Evolutionary conservation across 2,329 filamentous ascomycete genomes (phyloP).

Genomic region (Lachnellula cervina): DNA sequence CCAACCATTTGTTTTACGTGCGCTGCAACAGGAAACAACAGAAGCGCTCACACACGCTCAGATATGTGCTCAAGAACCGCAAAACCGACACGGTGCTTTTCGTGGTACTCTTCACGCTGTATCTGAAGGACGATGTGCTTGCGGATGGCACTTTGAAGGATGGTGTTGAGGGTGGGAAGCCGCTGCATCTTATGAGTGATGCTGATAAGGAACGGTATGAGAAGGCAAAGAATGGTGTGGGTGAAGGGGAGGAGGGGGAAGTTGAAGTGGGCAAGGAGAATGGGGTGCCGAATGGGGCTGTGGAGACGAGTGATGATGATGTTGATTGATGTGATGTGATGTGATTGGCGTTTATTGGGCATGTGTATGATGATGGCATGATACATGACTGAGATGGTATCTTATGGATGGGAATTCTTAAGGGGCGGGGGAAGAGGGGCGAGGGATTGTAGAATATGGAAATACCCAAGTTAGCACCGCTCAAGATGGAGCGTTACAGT

Average conservation of each 20-base stretch:
- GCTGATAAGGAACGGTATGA: slow-evolving; percentile 13
- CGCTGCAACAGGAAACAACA: slow-evolving; percentile 22
- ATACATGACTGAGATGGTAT: not conserved
- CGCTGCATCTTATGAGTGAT: slow-evolving; percentile 16
- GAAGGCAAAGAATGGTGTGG: slow-evolving; percentile 9
- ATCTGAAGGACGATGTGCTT: slow-evolving; percentile 62
- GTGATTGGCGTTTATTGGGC: not conserved
- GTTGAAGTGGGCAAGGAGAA: slow-evolving; percentile 12
- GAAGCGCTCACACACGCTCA: slow-evolving; percentile 72
- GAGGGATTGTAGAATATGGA: too few relatives aligned
- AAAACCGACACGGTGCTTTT: slow-evolving; percentile 70
- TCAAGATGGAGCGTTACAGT: too few relatives aligned
- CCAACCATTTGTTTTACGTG: slow-evolving; percentile 17
- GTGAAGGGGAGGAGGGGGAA: slow-evolving; percentile 5
- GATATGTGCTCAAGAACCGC: slow-evolving; percentile 86
- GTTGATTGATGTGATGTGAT: slow-evolving; percentile 18
- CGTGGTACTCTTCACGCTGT: slow-evolving; percentile 73
- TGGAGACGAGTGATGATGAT: slow-evolving; percentile 25
- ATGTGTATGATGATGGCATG: not conserved
- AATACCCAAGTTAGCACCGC: too few relatives aligned
- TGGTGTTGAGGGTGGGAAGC: slow-evolving; percentile 29
- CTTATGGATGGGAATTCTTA: too few relatives aligned
- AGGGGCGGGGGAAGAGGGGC: too few relatives aligned
- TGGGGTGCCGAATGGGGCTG: slow-evolving; percentile 8
- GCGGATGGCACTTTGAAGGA: slow-evolving; percentile 52